These are phyloP conservation scores for Lentinus polychrous DNA, from an alignment of 1,284 basidiomycete species.

Conservation along the genomic window DNA sequence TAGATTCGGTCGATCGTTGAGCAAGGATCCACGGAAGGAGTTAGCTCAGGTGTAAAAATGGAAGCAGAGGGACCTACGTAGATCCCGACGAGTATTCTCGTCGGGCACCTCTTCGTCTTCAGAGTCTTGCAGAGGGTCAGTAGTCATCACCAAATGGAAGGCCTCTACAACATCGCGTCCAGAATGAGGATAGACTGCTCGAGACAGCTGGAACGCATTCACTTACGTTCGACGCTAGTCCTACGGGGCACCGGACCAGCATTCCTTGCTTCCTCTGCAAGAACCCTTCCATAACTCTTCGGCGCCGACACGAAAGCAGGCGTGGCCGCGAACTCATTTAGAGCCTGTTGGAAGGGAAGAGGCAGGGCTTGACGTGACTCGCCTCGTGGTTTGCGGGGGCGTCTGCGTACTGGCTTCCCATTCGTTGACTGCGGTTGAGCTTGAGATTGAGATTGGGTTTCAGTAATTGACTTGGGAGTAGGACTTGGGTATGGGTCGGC, in stretches of 20 bases:
- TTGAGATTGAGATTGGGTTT: too few relatives aligned
- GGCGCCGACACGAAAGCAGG: background rate
- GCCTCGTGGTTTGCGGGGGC: background rate
- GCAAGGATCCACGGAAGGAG: conserved; percentile 3
- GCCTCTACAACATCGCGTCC: conserved; percentile 46
- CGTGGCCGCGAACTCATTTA: background rate
- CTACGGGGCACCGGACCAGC: background rate
- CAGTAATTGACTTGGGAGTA: background rate
- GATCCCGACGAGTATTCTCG: conserved; percentile 43
- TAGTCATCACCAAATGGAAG: conserved; percentile 46
- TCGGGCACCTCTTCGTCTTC: conserved; percentile 54
- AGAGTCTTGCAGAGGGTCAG: conserved; percentile 46
- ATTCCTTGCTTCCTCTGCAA: background rate
- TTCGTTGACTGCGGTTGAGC: background rate
- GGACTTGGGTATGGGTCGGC: conserved; percentile 1
- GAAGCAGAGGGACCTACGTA: conserved; percentile 7
- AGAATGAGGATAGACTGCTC: background rate
- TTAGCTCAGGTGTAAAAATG: background rate
- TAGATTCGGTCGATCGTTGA: conserved; percentile 17
- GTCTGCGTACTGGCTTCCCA: conserved; percentile 1
- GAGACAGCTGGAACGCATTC: background rate
- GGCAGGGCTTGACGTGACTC: background rate
- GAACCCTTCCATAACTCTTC: background rate
- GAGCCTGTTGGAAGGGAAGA: background rate
- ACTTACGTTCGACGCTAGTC: conserved; percentile 2